Percentiles rank a stretch among this genome's conserved stretches.
Evolutionary conservation across 371 early-diverging fungal species (phyloP).

Genomic region (Mucor velutinosus): DNA sequence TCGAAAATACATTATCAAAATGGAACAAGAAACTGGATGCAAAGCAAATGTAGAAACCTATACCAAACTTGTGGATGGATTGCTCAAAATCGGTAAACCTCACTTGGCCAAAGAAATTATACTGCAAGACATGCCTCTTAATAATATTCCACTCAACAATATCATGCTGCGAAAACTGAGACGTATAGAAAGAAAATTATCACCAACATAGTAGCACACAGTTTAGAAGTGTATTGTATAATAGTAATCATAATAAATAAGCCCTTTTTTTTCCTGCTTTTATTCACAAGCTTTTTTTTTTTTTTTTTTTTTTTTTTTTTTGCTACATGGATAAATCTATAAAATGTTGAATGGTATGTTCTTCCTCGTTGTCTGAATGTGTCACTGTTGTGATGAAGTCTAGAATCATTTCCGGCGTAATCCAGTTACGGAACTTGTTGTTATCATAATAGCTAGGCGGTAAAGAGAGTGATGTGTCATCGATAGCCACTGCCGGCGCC

Average conservation of each 20-base stretch:
- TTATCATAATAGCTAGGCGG: not conserved
- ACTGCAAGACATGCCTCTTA: constrained; percentile 12
- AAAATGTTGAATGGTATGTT: constrained; percentile 13
- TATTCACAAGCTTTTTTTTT: not conserved
- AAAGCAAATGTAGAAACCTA: constrained; percentile 24
- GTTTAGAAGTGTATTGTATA: not conserved
- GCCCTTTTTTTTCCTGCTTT: not conserved
- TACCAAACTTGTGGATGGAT: constrained; percentile 34
- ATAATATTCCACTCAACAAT: constrained; percentile 1
- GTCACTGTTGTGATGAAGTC: constrained; percentile 19
- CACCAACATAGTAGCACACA: not conserved
- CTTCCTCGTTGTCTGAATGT: constrained; percentile 23
- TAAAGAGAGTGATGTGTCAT: not conserved
- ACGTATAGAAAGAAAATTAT: constrained; percentile 4
- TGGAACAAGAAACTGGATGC: constrained; percentile 29
- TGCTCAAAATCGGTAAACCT: constrained; percentile 16
- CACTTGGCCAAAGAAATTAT: constrained; percentile 25
- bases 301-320: too few species aligned
- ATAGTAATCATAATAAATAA: not conserved
- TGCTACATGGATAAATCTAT: constrained; percentile 16
- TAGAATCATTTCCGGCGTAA: constrained; percentile 23
- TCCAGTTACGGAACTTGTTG: constrained; percentile 13
- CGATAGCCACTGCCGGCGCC: not conserved
- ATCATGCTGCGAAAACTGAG: not conserved
- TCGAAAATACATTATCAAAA: constrained; percentile 21